Percentiles rank a stretch among this genome's conserved stretches.
These are phyloP conservation scores for Fusarium sp. DNA, from an alignment of 2,329 filamentous ascomycete genomes.

Conservation along the genomic window DNA sequence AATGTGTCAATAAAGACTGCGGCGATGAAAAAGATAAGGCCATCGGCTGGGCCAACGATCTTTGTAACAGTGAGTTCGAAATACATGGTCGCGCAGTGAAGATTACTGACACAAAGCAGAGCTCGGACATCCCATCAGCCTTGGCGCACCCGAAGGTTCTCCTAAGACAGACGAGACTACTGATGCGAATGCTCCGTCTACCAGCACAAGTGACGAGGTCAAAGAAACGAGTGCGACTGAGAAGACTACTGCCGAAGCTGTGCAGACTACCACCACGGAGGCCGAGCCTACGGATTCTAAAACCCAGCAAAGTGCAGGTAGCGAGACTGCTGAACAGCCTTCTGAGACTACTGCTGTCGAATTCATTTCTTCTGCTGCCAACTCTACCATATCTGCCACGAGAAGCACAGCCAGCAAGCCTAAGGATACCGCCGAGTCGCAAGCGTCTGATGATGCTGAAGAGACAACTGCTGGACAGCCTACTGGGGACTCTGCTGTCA, in stretches of 20 bases:
- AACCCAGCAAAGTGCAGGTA: neutral
- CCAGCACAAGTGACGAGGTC: neutral
- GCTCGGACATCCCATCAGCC: conserved; percentile 33
- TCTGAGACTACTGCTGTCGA: conserved; percentile 5
- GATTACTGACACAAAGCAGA: conserved; percentile 8
- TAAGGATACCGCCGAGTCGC: neutral
- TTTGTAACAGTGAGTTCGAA: conserved; percentile 52
- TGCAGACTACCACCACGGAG: neutral
- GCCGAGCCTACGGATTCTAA: conserved; percentile 4
- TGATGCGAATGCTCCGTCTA: neutral
- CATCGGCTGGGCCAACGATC: conserved; percentile 44
- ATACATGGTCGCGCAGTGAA: accelerated
- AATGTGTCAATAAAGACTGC: conserved; percentile 41
- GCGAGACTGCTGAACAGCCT: neutral
- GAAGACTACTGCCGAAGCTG: neutral
- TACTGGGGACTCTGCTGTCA: neutral
- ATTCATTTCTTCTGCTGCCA: conserved; percentile 1
- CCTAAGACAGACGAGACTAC: conserved; percentile 22
- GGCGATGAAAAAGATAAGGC: conserved; percentile 24
- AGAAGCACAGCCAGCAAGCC: conserved; percentile 17
- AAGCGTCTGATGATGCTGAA: neutral
- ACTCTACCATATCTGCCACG: neutral
- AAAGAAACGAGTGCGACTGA: conserved; percentile 12
- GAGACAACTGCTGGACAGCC: conserved; percentile 11
- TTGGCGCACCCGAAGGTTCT: conserved; percentile 7